Percentiles rank a stretch among this genome's conserved stretches.
Evolutionary conservation across 441 rosid genomes (phyloP).

Genomic region (Brassica balearica): DNA sequence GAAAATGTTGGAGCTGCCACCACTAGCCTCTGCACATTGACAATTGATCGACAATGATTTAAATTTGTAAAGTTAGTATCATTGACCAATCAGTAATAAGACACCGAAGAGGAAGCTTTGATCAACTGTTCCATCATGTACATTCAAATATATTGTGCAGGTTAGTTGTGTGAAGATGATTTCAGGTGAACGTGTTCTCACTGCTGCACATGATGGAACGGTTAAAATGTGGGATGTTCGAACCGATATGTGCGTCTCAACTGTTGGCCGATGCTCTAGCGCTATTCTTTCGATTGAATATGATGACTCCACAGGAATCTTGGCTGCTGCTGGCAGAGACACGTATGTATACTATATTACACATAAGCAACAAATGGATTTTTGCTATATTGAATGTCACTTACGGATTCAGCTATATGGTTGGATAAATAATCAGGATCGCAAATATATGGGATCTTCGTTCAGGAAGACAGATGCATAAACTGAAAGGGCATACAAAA

Average conservation of each 20-base stretch:
- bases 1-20: constrained; percentile 29
- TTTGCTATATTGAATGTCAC: constrained; percentile 15
- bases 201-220: constrained; percentile 96
- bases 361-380: constrained; percentile 3
- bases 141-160: constrained; percentile 50
- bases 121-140: constrained; percentile 8
- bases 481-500: constrained; percentile 88
- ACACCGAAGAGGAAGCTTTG: constrained; percentile 24
- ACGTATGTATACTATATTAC: constrained; percentile 62
- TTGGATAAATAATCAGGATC: constrained; percentile 58
- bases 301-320: constrained; percentile 93
- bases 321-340: constrained; percentile 98
- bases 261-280: constrained; percentile 95
- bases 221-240: constrained; percentile 99
- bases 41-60: background rate
- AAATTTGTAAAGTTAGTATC: constrained; percentile 16
- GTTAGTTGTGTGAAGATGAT: constrained; percentile 96
- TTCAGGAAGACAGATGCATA: constrained; percentile 98
- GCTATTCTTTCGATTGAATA: constrained; percentile 95
- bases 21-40: constrained; percentile 8
- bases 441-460: constrained; percentile 99
- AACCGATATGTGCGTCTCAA: constrained; percentile 96
- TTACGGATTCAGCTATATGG: constrained; percentile 23
- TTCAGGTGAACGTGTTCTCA: constrained; percentile 97
- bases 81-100: constrained; percentile 23